phyloP scores from a whole-genome alignment of 768 basidiomycete species.

The Leccinum imitatum region DNA sequence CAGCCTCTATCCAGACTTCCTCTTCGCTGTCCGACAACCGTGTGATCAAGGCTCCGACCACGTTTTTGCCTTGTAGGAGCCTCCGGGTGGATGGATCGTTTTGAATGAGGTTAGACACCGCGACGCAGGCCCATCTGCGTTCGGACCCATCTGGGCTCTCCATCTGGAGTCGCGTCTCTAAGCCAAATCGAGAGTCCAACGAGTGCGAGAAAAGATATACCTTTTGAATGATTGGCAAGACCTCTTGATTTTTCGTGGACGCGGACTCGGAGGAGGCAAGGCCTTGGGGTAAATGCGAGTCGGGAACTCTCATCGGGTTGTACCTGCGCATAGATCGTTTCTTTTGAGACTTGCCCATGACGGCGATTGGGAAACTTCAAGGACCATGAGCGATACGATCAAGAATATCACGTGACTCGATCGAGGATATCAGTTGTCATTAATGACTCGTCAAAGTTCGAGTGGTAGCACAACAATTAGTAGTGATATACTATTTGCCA shows the following conservation, averaged over 20 bases:
- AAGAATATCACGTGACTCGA: no score
- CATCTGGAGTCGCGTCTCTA: conserved; percentile 47
- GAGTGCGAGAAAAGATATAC: conserved; percentile 38
- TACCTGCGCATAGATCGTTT: conserved; percentile 82
- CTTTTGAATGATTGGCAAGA: conserved; percentile 90
- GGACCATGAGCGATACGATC: no score
- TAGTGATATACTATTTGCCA: conserved; percentile 16
- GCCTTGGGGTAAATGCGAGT: conserved; percentile 85
- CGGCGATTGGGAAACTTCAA: neutral
- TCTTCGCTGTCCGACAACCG: conserved; percentile 88
- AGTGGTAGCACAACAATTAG: conserved; percentile 22
- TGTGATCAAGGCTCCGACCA: conserved; percentile 82
- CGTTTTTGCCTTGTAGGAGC: conserved; percentile 86
- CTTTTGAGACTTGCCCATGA: conserved; percentile 94
- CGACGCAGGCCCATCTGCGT: conserved; percentile 94
- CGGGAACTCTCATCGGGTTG: conserved; percentile 92
- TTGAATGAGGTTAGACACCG: conserved; percentile 92
- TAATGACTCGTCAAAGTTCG: neutral
- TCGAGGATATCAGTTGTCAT: no score
- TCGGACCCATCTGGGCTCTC: conserved; percentile 74
- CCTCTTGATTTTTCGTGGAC: conserved; percentile 73
- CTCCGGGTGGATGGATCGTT: conserved; percentile 92
- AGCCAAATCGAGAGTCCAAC: neutral
- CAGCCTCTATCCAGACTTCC: conserved; percentile 88
- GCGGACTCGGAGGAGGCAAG: conserved; percentile 70